Evolutionary conservation across 805 yeast genomes (phyloP).

Genomic region (Tanozyma kutaoensis): DNA sequence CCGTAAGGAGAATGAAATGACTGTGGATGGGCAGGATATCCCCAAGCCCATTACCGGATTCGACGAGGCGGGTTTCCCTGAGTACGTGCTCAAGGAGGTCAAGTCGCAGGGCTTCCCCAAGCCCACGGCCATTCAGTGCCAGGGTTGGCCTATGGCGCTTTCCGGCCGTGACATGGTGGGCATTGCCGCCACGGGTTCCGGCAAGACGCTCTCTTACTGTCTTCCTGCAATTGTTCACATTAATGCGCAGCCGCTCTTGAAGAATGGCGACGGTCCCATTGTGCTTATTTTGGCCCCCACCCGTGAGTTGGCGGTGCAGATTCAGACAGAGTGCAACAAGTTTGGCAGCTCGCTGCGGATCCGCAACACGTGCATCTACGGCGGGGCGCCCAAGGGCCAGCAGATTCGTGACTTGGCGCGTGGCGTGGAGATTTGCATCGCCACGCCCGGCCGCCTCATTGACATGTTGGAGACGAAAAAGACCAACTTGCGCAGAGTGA

Average conservation of each 20-base stretch:
- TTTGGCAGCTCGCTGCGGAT: conserved; percentile 87
- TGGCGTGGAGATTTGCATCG: conserved; percentile 93
- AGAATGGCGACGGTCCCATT: conserved; percentile 95
- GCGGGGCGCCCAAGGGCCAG: conserved; percentile 98
- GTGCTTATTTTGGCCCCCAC: conserved; percentile 95
- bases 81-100: conserved; percentile 80
- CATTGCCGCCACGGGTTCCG: conserved; percentile 98
- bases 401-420: conserved; percentile 92
- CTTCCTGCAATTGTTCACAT: conserved; percentile 95
- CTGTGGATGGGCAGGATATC: conserved; percentile 66
- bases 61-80: conserved; percentile 98
- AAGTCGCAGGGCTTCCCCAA: conserved; percentile 82
- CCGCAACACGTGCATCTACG: conserved; percentile 94
- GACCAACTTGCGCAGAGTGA: conserved; percentile 91
- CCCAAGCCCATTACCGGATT: conserved; percentile 90
- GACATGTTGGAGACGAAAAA: conserved; percentile 94
- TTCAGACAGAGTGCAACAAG: conserved; percentile 90
- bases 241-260: conserved; percentile 91
- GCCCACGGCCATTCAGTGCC: conserved; percentile 97
- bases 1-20: conserved; percentile 81
- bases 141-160: conserved; percentile 99
- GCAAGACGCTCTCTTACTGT: conserved; percentile 95
- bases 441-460: conserved; percentile 97
- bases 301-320: conserved; percentile 97
- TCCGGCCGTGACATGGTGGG: conserved; percentile 99